Conservation (phyloP, 768 basidiomycete species). For the Tylopilus plumbeoviolaceoides region DNA sequence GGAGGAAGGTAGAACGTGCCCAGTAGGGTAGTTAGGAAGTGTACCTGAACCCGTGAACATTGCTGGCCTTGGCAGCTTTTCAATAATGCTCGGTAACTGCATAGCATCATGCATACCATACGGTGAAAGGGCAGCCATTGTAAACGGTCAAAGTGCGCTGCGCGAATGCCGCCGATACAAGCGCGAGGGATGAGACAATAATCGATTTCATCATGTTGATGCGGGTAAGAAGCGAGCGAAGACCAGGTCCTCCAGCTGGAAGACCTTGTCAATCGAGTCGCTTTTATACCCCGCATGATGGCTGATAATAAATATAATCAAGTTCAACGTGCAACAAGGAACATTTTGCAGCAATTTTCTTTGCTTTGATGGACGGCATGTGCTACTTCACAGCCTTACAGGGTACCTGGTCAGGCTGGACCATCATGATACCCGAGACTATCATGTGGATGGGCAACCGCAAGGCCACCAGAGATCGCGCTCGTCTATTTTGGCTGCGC, state of each 20-base stretch:
- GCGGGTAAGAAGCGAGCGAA: not conserved
- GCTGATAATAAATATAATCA: constrained; percentile 1
- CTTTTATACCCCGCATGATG: constrained; percentile 15
- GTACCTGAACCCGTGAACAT: constrained; percentile 59
- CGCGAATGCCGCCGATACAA: constrained; percentile 32
- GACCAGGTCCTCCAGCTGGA: not conserved
- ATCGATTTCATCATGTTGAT: constrained; percentile 20
- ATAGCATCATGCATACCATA: constrained; percentile 45
- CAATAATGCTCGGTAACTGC: not conserved
- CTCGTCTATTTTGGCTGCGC: not conserved
- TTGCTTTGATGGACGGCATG: not conserved
- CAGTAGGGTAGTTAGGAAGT: constrained; percentile 40
- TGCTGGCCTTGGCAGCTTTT: constrained; percentile 39
- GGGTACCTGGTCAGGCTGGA: too few species aligned
- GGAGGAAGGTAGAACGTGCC: constrained; percentile 32
- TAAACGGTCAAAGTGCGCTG: constrained; percentile 57
- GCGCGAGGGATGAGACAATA: constrained; percentile 25
- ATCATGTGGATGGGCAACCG: not conserved
- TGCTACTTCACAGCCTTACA: not conserved
- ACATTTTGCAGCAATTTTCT: not conserved
- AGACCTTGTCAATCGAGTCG: not conserved
- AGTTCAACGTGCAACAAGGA: not conserved
- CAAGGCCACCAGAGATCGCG: not conserved
- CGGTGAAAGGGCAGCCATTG: constrained; percentile 64
- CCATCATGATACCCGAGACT: too few species aligned